phyloP scores from a whole-genome alignment of 192 early-diverging fungal species.

The Coemansia umbellata region DNA sequence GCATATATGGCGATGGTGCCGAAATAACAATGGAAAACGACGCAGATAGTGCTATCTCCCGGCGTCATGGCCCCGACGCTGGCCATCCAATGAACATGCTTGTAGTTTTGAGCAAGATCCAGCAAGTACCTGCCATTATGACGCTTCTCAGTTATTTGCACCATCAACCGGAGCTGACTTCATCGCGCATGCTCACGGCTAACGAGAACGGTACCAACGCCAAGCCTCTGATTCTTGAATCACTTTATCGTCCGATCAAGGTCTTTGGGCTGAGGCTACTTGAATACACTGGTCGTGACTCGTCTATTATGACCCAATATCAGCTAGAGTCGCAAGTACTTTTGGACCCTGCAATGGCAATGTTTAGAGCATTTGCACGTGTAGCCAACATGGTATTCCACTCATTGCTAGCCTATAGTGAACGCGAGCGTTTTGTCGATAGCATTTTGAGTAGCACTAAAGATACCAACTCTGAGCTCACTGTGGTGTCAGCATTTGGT shows the following conservation, averaged over 20 bases:
- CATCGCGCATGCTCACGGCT: constrained; percentile 10
- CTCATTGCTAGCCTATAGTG: constrained; percentile 58
- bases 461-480: constrained; percentile 57
- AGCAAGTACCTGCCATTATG: constrained; percentile 70
- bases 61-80: constrained; percentile 14
- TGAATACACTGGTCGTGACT: constrained; percentile 74
- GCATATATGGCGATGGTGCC: constrained; percentile 8
- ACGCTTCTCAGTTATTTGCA: constrained; percentile 59
- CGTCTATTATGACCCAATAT: constrained; percentile 72
- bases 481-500: constrained; percentile 69
- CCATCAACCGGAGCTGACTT: constrained; percentile 21
- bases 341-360: constrained; percentile 72
- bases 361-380: constrained; percentile 78
- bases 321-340: constrained; percentile 60
- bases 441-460: constrained; percentile 58
- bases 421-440: constrained; percentile 64
- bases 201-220: constrained; percentile 3
- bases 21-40: too few species aligned
- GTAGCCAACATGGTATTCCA: constrained; percentile 64
- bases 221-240: constrained; percentile 8
- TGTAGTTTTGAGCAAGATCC: constrained; percentile 59
- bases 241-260: constrained; percentile 19
- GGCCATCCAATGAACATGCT: constrained; percentile 48
- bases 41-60: constrained; percentile 14
- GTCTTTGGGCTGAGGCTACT: constrained; percentile 74